A percentile compares a stretch with the other conserved stretches of the same genome.
These are phyloP conservation scores for Calophaca sinica DNA, from an alignment of 306 rosid genomes.

Conservation along the genomic window DNA sequence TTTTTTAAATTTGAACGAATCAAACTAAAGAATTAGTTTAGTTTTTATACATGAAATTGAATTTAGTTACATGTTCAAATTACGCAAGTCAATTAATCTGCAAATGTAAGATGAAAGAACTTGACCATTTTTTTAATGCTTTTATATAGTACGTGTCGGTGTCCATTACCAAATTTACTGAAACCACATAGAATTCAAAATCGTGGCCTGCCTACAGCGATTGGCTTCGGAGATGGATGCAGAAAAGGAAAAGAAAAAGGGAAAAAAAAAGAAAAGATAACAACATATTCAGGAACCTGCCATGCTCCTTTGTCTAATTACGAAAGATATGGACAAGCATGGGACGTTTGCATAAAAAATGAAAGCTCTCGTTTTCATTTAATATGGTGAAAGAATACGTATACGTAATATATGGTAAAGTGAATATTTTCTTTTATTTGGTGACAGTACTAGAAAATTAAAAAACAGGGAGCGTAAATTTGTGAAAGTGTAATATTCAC, in stretches of 20 bases:
- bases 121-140: neutral
- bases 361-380: neutral
- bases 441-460: no score
- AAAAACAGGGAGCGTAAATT: no score
- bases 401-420: no score
- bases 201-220: constrained; percentile 31
- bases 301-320: constrained; percentile 31
- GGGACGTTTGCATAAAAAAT: constrained; percentile 1
- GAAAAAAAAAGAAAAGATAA: neutral
- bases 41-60: no score
- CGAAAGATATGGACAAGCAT: neutral
- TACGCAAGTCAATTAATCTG: neutral
- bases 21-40: no score
- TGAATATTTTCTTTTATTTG: no score
- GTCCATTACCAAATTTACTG: neutral
- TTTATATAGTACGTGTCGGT: neutral
- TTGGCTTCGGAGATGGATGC: constrained; percentile 33
- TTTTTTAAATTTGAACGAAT: no score
- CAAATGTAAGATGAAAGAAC: neutral
- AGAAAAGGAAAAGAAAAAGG: neutral
- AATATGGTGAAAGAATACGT: no score
- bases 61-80: no score
- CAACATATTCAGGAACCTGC: constrained; percentile 37
- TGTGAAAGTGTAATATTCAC: no score
- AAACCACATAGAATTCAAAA: constrained; percentile 35